Evolutionary conservation across 768 basidiomycete genomes (phyloP).

Genomic region (Naganishia friedmannii): DNA sequence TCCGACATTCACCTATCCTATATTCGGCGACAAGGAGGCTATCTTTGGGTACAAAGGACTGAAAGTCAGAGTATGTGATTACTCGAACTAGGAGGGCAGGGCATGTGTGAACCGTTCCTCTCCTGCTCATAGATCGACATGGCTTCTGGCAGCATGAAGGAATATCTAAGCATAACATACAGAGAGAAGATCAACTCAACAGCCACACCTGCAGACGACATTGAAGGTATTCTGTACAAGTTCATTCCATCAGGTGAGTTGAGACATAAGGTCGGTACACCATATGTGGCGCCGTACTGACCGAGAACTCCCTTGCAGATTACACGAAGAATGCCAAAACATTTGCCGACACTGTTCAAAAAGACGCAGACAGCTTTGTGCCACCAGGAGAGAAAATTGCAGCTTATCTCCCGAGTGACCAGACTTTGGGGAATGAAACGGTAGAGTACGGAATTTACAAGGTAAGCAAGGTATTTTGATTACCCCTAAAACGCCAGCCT

Average conservation of each 20-base stretch:
- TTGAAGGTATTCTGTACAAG: constrained; percentile 69
- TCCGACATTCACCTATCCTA: constrained; percentile 92
- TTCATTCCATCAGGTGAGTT: constrained; percentile 71
- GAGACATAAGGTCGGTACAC: not conserved
- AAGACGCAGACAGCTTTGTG: constrained; percentile 72
- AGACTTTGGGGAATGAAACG: constrained; percentile 58
- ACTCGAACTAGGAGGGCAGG: too few species aligned
- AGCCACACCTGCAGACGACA: constrained; percentile 72
- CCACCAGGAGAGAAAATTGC: constrained; percentile 74
- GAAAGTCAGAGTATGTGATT: constrained; percentile 67
- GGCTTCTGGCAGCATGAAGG: constrained; percentile 78
- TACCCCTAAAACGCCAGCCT: not conserved
- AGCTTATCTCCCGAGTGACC: constrained; percentile 58
- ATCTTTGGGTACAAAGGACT: constrained; percentile 90
- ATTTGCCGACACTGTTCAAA: constrained; percentile 69
- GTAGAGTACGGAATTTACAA: constrained; percentile 88
- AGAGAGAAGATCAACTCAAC: constrained; percentile 62
- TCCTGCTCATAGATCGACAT: constrained; percentile 47
- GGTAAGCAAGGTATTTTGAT: constrained; percentile 56
- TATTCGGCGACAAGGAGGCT: constrained; percentile 93
- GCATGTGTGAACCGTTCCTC: not conserved
- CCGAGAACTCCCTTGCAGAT: constrained; percentile 55
- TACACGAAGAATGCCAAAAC: constrained; percentile 66
- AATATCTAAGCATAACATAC: constrained; percentile 69
- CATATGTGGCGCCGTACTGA: not conserved